A percentile compares a stretch with the other conserved stretches of the same genome.
phyloP scores from a whole-genome alignment of 805 yeast genomes.

The Hanseniaspora hatyaiensis region DNA sequence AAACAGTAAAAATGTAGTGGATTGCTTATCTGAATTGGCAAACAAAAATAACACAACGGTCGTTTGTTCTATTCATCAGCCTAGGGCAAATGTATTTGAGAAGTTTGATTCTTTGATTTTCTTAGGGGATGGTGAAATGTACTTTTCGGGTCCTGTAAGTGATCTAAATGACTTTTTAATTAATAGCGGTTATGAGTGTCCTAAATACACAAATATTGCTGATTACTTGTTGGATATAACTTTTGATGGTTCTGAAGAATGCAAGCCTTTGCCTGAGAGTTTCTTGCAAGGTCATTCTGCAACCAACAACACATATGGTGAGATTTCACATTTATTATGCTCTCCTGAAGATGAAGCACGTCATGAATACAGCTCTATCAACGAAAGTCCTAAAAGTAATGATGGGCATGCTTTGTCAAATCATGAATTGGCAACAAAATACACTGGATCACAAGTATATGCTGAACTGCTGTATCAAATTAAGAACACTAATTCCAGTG shows the following conservation, averaged over 20 bases:
- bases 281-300: slow-evolving; percentile 27
- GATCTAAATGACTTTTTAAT: slow-evolving; percentile 66
- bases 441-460: slow-evolving; percentile 10
- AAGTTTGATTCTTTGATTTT: slow-evolving; percentile 72
- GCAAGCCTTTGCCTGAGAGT: slow-evolving; percentile 18
- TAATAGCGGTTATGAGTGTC: slow-evolving; percentile 68
- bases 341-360: slow-evolving; percentile 17
- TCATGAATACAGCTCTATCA: slow-evolving; percentile 15
- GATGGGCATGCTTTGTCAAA: not conserved
- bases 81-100: slow-evolving; percentile 89
- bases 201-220: slow-evolving; percentile 83
- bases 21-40: slow-evolving; percentile 68
- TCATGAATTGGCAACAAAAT: slow-evolving; percentile 10
- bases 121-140: slow-evolving; percentile 71
- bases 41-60: slow-evolving; percentile 75
- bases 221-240: slow-evolving; percentile 88
- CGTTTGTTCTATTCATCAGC: slow-evolving; percentile 91
- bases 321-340: slow-evolving; percentile 32
- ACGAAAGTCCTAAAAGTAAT: not conserved
- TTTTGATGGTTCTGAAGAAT: slow-evolving; percentile 35
- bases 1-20: slow-evolving; percentile 85
- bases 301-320: slow-evolving; percentile 74
- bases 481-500: slow-evolving; percentile 15
- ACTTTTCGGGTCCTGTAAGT: slow-evolving; percentile 76
- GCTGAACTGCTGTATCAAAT: slow-evolving; percentile 11